These are phyloP conservation scores for Auricularia auricula-judae DNA, from an alignment of 768 basidiomycete species.

Conservation along the genomic window DNA sequence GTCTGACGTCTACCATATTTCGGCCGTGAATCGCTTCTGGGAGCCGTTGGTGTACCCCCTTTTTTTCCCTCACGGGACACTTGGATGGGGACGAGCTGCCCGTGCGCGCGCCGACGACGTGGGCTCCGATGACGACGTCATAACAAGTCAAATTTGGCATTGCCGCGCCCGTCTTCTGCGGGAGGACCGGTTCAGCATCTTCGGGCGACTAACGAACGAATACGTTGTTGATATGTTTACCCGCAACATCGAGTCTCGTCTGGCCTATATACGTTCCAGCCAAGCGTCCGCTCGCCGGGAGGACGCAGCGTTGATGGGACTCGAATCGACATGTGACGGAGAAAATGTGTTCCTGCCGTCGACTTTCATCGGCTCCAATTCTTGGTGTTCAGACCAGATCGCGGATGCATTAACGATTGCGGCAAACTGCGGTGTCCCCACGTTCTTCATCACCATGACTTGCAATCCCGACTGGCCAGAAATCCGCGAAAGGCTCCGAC, in stretches of 20 bases:
- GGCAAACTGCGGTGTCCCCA: background rate
- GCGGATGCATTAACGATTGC: constrained; percentile 28
- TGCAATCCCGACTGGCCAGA: constrained; percentile 32
- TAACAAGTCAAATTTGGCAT: too few species aligned
- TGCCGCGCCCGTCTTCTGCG: too few species aligned
- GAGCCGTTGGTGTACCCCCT: constrained; percentile 28
- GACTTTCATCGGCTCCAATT: too few species aligned
- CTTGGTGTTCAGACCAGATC: constrained; percentile 25
- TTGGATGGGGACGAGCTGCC: constrained; percentile 25
- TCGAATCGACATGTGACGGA: too few species aligned
- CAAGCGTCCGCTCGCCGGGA: constrained; percentile 15
- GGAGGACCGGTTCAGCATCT: constrained; percentile 18
- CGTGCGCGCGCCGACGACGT: constrained; percentile 8
- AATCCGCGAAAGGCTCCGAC: constrained; percentile 17
- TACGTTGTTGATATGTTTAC: constrained; percentile 31
- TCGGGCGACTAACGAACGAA: constrained; percentile 23
- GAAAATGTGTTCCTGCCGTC: too few species aligned
- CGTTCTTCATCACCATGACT: constrained; percentile 25
- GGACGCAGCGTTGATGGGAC: too few species aligned
- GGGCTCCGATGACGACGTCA: too few species aligned
- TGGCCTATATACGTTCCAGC: constrained; percentile 23
- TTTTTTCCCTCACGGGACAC: constrained; percentile 25
- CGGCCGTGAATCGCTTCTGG: constrained; percentile 22
- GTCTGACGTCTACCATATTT: constrained; percentile 10
- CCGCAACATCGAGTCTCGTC: constrained; percentile 19